These are phyloP conservation scores for Ceratocystis eucalypticola DNA, from an alignment of 2,329 filamentous ascomycete genomes.

Conservation along the genomic window DNA sequence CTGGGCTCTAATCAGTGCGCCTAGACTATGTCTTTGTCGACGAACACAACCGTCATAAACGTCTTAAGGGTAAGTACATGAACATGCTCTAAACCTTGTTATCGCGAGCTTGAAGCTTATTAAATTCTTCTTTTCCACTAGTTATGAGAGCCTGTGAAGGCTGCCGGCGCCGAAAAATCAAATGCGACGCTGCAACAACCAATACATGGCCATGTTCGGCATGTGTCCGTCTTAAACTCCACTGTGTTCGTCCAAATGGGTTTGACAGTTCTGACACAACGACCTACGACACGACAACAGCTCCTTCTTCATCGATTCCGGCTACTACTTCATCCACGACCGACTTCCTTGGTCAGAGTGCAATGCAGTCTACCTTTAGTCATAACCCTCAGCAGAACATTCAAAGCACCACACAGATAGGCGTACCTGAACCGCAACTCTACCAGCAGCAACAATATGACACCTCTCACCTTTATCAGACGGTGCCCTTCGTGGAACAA, in stretches of 20 bases:
- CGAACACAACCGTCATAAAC: conserved; percentile 95
- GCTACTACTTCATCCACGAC: neutral
- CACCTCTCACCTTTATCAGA: conserved; percentile 31
- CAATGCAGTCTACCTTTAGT: conserved; percentile 12
- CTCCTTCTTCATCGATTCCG: neutral
- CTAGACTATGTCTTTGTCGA: conserved; percentile 97
- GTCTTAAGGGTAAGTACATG: conserved; percentile 62
- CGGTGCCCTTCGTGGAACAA: conserved; percentile 38
- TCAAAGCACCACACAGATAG: conserved; percentile 1
- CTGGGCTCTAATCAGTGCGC: conserved; percentile 25
- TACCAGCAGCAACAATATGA: conserved; percentile 27
- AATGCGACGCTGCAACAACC: conserved; percentile 91
- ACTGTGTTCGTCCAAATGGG: conserved; percentile 80
- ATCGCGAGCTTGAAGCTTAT: neutral
- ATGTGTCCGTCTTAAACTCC: conserved; percentile 80
- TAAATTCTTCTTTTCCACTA: conserved; percentile 26
- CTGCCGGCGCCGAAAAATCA: conserved; percentile 89
- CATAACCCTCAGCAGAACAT: conserved; percentile 4
- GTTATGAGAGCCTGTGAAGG: conserved; percentile 97
- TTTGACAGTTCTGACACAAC: conserved; percentile 37
- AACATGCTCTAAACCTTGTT: neutral
- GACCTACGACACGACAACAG: conserved; percentile 17
- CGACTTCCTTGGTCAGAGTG: conserved; percentile 4
- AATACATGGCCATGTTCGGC: conserved; percentile 97
- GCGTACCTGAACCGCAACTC: conserved; percentile 24